Evolutionary conservation across 345 rosid species (phyloP).

Genomic region (Microthlaspi erraticum): DNA sequence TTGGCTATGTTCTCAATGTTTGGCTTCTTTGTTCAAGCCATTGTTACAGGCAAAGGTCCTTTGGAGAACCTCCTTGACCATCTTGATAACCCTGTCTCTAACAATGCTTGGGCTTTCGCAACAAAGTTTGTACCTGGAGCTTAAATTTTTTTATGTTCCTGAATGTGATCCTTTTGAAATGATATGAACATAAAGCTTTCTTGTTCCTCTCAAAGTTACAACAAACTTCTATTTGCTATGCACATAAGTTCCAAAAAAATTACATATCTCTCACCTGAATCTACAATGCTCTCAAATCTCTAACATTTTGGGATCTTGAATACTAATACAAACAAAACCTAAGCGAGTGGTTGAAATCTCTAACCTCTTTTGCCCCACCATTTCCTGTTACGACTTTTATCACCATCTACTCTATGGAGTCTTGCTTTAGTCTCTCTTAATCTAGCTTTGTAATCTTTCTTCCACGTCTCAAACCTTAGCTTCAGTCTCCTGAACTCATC

Average conservation of each 20-base stretch:
- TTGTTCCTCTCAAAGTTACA: slow-evolving; percentile 39
- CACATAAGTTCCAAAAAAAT: slow-evolving; percentile 22
- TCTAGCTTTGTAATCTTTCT: slow-evolving; percentile 80
- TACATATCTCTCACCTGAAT: slow-evolving; percentile 36
- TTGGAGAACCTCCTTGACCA: slow-evolving; percentile 91
- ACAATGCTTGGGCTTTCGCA: slow-evolving; percentile 98
- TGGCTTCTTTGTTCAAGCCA: slow-evolving; percentile 96
- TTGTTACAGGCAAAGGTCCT: slow-evolving; percentile 96
- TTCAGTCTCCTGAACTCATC: slow-evolving; percentile 72
- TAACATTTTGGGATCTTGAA: slow-evolving; percentile 29
- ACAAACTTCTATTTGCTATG: slow-evolving; percentile 43
- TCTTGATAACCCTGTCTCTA: slow-evolving; percentile 90
- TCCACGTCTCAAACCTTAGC: slow-evolving; percentile 77
- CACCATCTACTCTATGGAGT: slow-evolving; percentile 63
- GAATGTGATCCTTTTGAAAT: slow-evolving; percentile 23
- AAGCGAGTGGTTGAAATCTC: slow-evolving; percentile 8
- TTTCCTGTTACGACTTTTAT: slow-evolving; percentile 60
- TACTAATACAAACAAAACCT: slow-evolving; percentile 39
- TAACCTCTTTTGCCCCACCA: slow-evolving; percentile 86
- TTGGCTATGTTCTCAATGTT: slow-evolving; percentile 99
- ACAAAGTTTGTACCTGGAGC: slow-evolving; percentile 93
- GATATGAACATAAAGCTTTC: slow-evolving; percentile 45
- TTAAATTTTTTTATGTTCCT: slow-evolving; percentile 42
- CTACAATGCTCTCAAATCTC: slow-evolving; percentile 37
- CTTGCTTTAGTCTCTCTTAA: slow-evolving; percentile 70